Evolutionary conservation across 768 basidiomycete genomes (phyloP), one percentile per base, ranked within the genome.

Genomic region (Plicaturopsis crispa): DNA sequence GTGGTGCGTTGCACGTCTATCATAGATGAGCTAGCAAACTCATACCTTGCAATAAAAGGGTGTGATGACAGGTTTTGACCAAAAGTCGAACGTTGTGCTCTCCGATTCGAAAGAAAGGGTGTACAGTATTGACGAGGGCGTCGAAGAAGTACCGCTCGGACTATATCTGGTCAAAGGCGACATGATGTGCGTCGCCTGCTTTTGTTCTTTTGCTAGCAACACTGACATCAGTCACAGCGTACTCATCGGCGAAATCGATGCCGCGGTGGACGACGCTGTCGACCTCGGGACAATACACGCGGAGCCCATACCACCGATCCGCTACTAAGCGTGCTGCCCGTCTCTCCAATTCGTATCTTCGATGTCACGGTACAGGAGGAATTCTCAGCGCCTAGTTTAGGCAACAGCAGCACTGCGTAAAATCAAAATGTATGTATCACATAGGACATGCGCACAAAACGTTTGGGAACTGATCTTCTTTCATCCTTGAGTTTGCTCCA

Each of bases 161-260:
- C 69, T 98, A 32, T 98, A 99, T 61, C 80, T 99, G 53, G 91
- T 99, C 55, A 92, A 97, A 52, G 96, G 96, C 3, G 96, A 99
- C 57, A 92, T 92, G 73, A 92, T 94, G 96, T 97, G 52, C 60
- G 90, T 78, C 31, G 24, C 36, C 18, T 42, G 7, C 31, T 24
- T n/a, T 36, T 31, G 17, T 6, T 36, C 30, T 30, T 18, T 13
- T 23, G 22, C 14, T 12, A 21, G 21, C 18, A 28, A 28, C n/a
- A 14, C 14, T 28, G 31, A 41, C 22, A 7, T 39, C 61, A 23
- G 33, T 38, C 32, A 14, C 39, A 80, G 87, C 36, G 79, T 79
- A 24, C 70, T 90, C 47, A 84, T 90, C 39, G 87, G 84, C 31
- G 89, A 92, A 60, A 62, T 90, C 38, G 94, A 98, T 58, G 80